Percentiles rank a stretch among this genome's conserved stretches.
These are phyloP conservation scores for Lenwebbia sp. DNA, from an alignment of 345 rosid species.

Conservation along the genomic window DNA sequence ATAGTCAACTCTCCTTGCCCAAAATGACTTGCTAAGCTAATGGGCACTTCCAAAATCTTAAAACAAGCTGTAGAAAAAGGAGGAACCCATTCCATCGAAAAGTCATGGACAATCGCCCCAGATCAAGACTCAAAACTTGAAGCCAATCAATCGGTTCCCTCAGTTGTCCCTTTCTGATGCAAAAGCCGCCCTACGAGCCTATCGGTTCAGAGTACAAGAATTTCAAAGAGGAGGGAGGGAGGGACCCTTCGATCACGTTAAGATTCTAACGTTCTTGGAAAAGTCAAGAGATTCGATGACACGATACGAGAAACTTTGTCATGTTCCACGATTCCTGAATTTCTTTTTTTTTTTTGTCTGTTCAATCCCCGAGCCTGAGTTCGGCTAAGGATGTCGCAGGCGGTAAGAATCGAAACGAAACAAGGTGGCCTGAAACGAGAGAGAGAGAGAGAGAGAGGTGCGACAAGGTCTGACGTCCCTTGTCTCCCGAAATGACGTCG, in stretches of 20 bases:
- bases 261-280: background rate
- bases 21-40: background rate
- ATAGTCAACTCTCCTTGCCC: background rate
- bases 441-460: background rate
- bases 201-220: background rate
- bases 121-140: background rate
- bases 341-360: background rate
- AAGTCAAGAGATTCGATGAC: background rate
- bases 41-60: background rate
- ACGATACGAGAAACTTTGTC: too few relatives aligned
- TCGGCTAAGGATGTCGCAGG: background rate
- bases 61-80: background rate
- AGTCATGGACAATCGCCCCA: background rate
- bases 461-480: background rate
- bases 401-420: background rate
- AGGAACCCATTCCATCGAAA: background rate
- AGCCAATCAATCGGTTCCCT: background rate
- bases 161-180: background rate
- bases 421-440: background rate
- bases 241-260: background rate
- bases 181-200: background rate
- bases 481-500: background rate
- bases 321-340: background rate
- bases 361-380: background rate
- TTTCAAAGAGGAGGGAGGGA: background rate